Evolutionary conservation across 1,284 basidiomycete species (phyloP), one percentile per base, ranked within the genome.

Genomic region (Coniophora puteana): DNA sequence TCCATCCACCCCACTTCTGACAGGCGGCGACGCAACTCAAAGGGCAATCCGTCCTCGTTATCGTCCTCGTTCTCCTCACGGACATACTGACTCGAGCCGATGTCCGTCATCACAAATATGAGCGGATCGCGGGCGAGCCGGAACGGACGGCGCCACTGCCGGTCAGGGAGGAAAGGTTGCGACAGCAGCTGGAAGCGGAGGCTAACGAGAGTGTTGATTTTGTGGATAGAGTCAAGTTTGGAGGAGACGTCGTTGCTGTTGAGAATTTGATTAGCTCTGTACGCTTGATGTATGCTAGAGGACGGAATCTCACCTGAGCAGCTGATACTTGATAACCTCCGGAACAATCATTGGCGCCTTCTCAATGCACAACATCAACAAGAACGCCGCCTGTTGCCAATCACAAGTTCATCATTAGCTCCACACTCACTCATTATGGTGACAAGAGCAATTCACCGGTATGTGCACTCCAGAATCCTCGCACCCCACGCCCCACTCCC

Each of bases 291-390:
- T n/a, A 7, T 7, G 29, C 29, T 8, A 23, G 29, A 14, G 8
- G 22, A 13, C 30, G 17, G 23, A 28, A 30, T 40, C 65, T 31
- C 48, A 82, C 83, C 74, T 78, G 27, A 63, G 66, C 17, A 84
- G 50, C 46, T 83, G 79, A 32, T 68, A 59, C 48, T 77, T 70
- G n/a, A 85, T 72, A 16, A 69, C 47, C 2, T 65, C 60, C 8
- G 71, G 45, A 28, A 81, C 63, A 14, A 75, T 69, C 20, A 62
- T 44, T 0, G 76, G 65, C 0, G 61, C 64, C 57, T 76, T 84
- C 57, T 88, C 84, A 0, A 80, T 81, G 49, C 76, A 78, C 59
- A 83, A 80, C 81, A 86, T 86, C 25, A 79, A 49, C 21, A 87
- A 59, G 52, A 83, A 86, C 45, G 74, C 80, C 8, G 76, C 69